A percentile compares a stretch with the other conserved stretches of the same genome.
phyloP scores from a whole-genome alignment of 257 asterid species.

The Fraxinus quadrangulata region DNA sequence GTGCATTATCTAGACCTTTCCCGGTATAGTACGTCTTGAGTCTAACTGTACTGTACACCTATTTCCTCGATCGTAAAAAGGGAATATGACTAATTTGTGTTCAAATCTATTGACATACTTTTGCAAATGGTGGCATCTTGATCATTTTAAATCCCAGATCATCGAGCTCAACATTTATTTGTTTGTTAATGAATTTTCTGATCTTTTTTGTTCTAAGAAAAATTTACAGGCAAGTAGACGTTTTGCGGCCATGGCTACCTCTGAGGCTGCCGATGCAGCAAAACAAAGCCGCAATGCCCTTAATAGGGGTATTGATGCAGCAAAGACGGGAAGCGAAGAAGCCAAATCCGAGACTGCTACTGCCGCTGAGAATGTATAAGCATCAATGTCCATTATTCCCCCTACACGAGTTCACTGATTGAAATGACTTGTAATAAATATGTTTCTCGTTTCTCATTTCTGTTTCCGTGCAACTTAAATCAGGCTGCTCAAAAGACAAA shows the following conservation, averaged over 20 bases:
- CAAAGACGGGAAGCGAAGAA: slow-evolving; percentile 53
- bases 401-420: neutral
- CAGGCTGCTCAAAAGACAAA: slow-evolving; percentile 51
- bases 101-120: no score
- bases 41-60: neutral
- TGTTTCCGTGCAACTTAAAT: no score
- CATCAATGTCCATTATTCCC: neutral
- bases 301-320: slow-evolving; percentile 52
- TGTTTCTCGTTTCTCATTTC: no score
- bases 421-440: neutral
- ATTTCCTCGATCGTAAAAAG: no score
- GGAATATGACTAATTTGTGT: no score
- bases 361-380: slow-evolving; percentile 45
- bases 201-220: neutral
- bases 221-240: slow-evolving; percentile 34
- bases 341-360: slow-evolving; percentile 43
- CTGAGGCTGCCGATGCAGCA: slow-evolving; percentile 46
- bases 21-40: slow-evolving; percentile 33
- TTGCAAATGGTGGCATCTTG: no score
- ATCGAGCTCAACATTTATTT: neutral
- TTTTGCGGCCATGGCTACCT: slow-evolving; percentile 34
- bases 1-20: slow-evolving; percentile 18
- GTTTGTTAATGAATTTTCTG: neutral
- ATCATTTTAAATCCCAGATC: no score
- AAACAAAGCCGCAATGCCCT: slow-evolving; percentile 47